Conservation (phyloP, 805 yeast species). For the Candida tammaniensis region DNA sequence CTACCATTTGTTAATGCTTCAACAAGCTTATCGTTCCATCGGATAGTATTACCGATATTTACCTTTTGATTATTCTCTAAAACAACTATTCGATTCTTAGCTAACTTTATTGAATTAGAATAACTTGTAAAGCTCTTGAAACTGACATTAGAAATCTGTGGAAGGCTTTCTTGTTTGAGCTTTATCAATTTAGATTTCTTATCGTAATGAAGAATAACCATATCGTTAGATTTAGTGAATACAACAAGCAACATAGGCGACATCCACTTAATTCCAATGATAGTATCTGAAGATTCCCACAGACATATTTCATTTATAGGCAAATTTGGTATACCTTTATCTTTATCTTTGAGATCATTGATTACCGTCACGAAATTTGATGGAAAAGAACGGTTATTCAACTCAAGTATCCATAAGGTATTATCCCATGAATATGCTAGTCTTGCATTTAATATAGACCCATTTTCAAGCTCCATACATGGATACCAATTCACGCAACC, state of each 20-base stretch:
- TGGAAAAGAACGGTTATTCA: slow-evolving; percentile 36
- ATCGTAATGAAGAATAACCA: not conserved
- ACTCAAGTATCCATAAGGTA: slow-evolving; percentile 52
- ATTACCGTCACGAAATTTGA: slow-evolving; percentile 22
- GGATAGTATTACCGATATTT: slow-evolving; percentile 55
- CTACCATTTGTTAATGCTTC: slow-evolving; percentile 45
- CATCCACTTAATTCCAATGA: slow-evolving; percentile 59
- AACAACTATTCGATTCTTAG: slow-evolving; percentile 10
- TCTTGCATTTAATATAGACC: slow-evolving; percentile 30
- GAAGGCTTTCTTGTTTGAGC: no score
- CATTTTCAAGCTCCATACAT: slow-evolving; percentile 25
- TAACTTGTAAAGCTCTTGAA: not conserved
- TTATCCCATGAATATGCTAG: slow-evolving; percentile 73
- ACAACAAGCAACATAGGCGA: slow-evolving; percentile 25
- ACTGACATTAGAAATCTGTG: no score
- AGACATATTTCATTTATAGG: slow-evolving; percentile 12
- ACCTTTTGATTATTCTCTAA: slow-evolving; percentile 18
- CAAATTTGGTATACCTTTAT: slow-evolving; percentile 26
- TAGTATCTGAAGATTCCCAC: slow-evolving; percentile 15
- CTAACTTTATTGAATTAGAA: slow-evolving; percentile 5
- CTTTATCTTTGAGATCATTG: slow-evolving; percentile 35
- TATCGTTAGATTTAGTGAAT: slow-evolving; percentile 1
- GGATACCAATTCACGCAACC: slow-evolving; percentile 64
- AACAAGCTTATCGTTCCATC: slow-evolving; percentile 68
- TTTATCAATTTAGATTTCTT: not conserved